phyloP scores from a whole-genome alignment of 1,284 basidiomycete species.

The Kwoniella shivajii region DNA sequence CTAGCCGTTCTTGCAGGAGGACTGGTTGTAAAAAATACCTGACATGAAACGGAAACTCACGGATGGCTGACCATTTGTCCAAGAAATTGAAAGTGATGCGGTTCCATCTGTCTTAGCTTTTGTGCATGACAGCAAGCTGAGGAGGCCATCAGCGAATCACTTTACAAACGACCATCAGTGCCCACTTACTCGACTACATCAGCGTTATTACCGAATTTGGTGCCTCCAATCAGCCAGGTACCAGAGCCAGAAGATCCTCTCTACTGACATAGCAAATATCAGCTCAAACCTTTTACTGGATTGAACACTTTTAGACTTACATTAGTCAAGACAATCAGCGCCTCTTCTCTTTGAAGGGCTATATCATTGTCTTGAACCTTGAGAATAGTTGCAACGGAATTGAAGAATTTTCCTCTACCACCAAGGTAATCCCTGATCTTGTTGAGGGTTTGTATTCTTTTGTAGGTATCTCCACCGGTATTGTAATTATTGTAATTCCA shows the following conservation, averaged over 20 bases:
- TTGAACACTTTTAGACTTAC: constrained; percentile 49
- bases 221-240: constrained; percentile 21
- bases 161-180: neutral
- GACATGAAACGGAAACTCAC: constrained; percentile 17
- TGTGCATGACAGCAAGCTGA: constrained; percentile 37
- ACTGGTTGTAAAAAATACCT: too few species aligned
- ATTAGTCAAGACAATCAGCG: constrained; percentile 71
- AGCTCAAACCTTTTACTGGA: neutral
- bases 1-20: neutral
- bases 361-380: constrained; percentile 62
- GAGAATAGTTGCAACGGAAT: constrained; percentile 61
- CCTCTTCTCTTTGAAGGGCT: constrained; percentile 67
- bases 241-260: constrained; percentile 21
- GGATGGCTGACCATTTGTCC: constrained; percentile 35
- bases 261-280: constrained; percentile 13
- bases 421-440: constrained; percentile 69
- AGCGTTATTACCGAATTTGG: constrained; percentile 23
- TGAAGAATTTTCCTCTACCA: constrained; percentile 46
- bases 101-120: constrained; percentile 23
- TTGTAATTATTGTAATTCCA: constrained; percentile 67
- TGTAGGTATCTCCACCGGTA: constrained; percentile 58
- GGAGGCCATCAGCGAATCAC: neutral
- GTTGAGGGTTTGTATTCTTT: constrained; percentile 66
- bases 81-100: constrained; percentile 32
- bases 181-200: constrained; percentile 39